Base-by-base conservation (phyloP, 495 filamentous ascomycete species). In the Aspergillus conjunctus region DNA sequence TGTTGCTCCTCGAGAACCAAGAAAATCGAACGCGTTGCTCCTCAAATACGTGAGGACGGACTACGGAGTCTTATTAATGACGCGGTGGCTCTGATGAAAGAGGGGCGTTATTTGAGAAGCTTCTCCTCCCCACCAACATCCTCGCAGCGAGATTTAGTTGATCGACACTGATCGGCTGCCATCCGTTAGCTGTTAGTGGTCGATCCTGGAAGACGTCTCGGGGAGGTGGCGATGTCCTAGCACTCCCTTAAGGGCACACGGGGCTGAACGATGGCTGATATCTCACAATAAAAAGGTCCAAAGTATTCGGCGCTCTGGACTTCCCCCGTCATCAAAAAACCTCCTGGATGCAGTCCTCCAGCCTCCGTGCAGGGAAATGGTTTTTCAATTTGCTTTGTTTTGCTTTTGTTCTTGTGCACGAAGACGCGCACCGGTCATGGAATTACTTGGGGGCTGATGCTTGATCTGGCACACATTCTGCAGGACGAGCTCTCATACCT, bases 271-370 rank as follows among this genome's bases (percentile, higher is more conserved):
- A 44, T 30, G 14, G 17, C 21, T 57, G 65, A 67, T 59, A 59
- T 64, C 65, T 64, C 65, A 64, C 64, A 66, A 63, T 59, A 11
- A 14, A 4, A 11, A 11, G 11, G 17, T 48, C 20, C 18, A 7
- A 18, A 48, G 39, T 43, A 5, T 43, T 26, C 26, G 2, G 26
- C n/a, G 26, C 26, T 5, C 26, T 26, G 26, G 26, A 26, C 26
- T 55, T 14, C 30, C n/a, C 7, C 55, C 15, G n/a, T 44, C 31
- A 37, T 41, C 15, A 11, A 17, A 33, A 52, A 9, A 22, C 17
- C 50, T 32, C 17, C 50, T 20, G 1, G 44, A 48, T 48, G 44
- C 20, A 22, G 31, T 33, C 32, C 51, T 41, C 49, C 50, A 54
- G 51, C 54, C 56, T 51, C 52, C 45, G 43, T 15, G n/a, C 50